Conservation (phyloP, 73 alveolate species). For the Strombidium stylifer region DNA sequence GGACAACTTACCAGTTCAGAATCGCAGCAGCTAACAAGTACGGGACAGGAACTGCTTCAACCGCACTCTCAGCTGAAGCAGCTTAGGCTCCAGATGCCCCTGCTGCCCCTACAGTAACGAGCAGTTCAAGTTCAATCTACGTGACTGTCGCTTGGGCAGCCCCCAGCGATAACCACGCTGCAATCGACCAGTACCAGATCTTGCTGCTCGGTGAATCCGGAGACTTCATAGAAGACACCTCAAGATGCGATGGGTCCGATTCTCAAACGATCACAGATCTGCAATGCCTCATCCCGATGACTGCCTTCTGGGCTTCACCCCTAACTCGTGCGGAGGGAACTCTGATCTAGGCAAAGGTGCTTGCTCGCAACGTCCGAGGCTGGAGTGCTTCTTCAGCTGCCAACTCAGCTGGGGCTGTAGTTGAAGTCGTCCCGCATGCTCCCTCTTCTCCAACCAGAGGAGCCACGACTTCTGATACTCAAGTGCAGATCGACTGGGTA, state of each 20-base stretch:
- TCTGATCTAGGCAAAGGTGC: conserved; percentile 11
- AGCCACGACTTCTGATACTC: not conserved
- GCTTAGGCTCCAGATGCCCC: conserved; percentile 34
- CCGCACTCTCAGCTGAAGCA: conserved; percentile 3
- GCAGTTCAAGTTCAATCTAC: not conserved
- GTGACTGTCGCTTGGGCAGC: conserved; percentile 23
- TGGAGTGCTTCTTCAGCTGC: conserved; percentile 12
- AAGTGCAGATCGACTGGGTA: not conserved
- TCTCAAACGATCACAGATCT: not conserved
- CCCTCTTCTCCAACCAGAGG: too few species aligned
- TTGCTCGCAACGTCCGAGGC: conserved; percentile 22
- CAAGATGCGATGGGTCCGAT: conserved; percentile 39
- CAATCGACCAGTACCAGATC: conserved; percentile 20
- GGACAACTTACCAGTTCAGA: conserved; percentile 34
- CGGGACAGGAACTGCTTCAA: conserved; percentile 37
- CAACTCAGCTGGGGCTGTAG: conserved; percentile 5
- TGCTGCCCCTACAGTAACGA: conserved; percentile 19
- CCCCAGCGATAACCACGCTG: conserved; percentile 16
- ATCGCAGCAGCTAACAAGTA: conserved; percentile 31
- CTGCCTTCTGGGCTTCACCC: conserved; percentile 1
- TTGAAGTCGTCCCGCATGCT: conserved; percentile 19
- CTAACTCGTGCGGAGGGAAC: not conserved
- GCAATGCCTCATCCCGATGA: conserved; percentile 21
- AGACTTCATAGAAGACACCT: conserved; percentile 25
- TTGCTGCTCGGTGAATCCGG: not conserved